Evolutionary conservation across 345 rosid species (phyloP).

Genomic region (Euphorbia pulcherrima): DNA sequence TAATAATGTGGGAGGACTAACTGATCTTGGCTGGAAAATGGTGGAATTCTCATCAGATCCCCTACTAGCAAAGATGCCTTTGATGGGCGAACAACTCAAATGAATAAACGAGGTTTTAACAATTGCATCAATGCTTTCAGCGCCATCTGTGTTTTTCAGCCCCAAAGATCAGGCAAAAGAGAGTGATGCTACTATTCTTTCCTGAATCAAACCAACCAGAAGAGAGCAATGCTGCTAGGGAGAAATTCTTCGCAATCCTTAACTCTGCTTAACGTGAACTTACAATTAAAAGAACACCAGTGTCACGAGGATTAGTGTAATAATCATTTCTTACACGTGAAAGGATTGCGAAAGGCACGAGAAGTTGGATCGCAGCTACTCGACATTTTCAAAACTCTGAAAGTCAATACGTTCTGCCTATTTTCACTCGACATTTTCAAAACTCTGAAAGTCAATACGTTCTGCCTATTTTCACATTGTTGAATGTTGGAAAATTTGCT

Average conservation of each 20-base stretch:
- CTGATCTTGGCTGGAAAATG: conserved; percentile 97
- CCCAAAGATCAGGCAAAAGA: conserved; percentile 91
- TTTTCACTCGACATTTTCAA: conserved; percentile 63
- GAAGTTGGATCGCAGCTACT: conserved; percentile 95
- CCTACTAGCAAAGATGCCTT: conserved; percentile 95
- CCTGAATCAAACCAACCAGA: too few relatives aligned
- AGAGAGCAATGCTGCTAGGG: conserved; percentile 92
- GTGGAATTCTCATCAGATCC: conserved; percentile 97
- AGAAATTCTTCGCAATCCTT: conserved; percentile 85
- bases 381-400: conserved; percentile 76
- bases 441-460: conserved; percentile 77
- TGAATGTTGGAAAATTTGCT: too few relatives aligned
- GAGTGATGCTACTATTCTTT: too few relatives aligned
- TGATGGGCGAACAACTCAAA: conserved; percentile 77
- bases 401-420: conserved; percentile 69
- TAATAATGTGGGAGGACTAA: conserved; percentile 77
- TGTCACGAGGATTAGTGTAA: conserved; percentile 95
- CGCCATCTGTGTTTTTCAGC: conserved; percentile 92
- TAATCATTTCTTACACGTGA: conserved; percentile 77
- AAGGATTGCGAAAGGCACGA: conserved; percentile 80
- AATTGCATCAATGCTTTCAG: conserved; percentile 97
- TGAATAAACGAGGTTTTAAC: conserved; percentile 93
- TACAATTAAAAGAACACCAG: conserved; percentile 91
- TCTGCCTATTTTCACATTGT: conserved; percentile 97
- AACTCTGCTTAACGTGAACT: conserved; percentile 73